phyloP scores from a whole-genome alignment of 2,329 filamentous ascomycete species.

The Monosporascus ibericus region DNA sequence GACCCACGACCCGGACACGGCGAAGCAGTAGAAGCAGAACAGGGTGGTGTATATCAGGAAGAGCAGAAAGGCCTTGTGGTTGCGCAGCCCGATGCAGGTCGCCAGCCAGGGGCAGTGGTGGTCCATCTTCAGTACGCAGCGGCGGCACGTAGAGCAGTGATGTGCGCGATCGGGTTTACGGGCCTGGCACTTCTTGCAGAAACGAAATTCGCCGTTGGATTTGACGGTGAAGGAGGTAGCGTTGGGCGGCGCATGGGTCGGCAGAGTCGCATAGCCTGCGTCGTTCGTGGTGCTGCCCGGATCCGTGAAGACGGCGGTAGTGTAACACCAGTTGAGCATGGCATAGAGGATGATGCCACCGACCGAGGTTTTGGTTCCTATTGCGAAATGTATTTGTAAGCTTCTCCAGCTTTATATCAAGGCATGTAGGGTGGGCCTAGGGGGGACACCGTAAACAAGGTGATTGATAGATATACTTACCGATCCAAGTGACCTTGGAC shows the following conservation, averaged over 20 bases:
- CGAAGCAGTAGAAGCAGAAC: slow-evolving; percentile 78
- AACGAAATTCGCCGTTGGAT: slow-evolving; percentile 77
- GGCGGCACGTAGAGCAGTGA: slow-evolving; percentile 91
- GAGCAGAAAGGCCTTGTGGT: slow-evolving; percentile 92
- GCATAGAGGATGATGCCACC: slow-evolving; percentile 67
- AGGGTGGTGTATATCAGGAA: slow-evolving; percentile 86
- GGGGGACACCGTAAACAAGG: background rate
- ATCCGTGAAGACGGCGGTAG: slow-evolving; percentile 84
- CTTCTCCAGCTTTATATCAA: slow-evolving; percentile 7
- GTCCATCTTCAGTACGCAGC: slow-evolving; percentile 98
- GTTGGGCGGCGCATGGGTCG: slow-evolving; percentile 57
- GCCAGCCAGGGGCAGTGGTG: slow-evolving; percentile 98
- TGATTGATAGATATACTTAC: slow-evolving; percentile 31
- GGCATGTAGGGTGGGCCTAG: slow-evolving; percentile 6
- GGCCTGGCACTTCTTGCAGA: slow-evolving; percentile 95
- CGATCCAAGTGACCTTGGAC: slow-evolving; percentile 49
- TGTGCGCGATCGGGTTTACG: slow-evolving; percentile 93
- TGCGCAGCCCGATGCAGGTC: slow-evolving; percentile 86
- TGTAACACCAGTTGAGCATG: slow-evolving; percentile 84
- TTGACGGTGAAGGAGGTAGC: slow-evolving; percentile 85
- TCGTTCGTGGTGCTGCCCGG: slow-evolving; percentile 67
- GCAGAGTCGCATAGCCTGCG: slow-evolving; percentile 72
- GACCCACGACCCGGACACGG: slow-evolving; percentile 73
- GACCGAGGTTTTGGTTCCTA: slow-evolving; percentile 51
- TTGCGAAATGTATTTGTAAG: slow-evolving; percentile 2